A percentile compares a stretch with the other conserved stretches of the same genome.
Conservation (phyloP, 495 filamentous ascomycete genomes). For the Clavariopsis aquatica region DNA sequence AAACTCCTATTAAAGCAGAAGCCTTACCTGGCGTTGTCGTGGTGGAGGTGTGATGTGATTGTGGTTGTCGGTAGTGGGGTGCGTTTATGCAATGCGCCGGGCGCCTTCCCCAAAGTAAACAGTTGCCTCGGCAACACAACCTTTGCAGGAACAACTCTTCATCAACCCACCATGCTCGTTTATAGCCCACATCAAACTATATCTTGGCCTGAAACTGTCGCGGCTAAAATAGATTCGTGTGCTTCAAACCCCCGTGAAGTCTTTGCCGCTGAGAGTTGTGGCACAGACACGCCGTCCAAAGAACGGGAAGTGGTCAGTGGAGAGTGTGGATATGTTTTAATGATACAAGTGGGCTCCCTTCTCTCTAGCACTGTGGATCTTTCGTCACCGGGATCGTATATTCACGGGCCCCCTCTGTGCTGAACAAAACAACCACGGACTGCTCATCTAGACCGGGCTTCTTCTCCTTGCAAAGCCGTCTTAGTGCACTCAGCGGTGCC, state of each 20-base stretch:
- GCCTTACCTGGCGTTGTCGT: slow-evolving; percentile 17
- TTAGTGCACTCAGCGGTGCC: slow-evolving; percentile 60
- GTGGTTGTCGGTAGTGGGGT: background rate
- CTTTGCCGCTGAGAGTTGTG: too few relatives aligned
- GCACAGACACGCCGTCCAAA: too few relatives aligned
- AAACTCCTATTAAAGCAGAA: background rate
- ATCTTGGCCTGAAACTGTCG: too few relatives aligned
- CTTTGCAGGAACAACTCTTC: background rate
- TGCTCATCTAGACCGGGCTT: slow-evolving; percentile 45
- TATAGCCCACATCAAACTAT: too few relatives aligned
- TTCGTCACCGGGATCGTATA: slow-evolving; percentile 41
- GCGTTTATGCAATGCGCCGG: background rate
- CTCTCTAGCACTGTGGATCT: too few relatives aligned
- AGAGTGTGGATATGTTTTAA: too few relatives aligned
- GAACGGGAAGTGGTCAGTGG: too few relatives aligned
- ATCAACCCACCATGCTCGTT: background rate
- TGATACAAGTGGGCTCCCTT: too few relatives aligned
- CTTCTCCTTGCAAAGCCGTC: slow-evolving; percentile 44
- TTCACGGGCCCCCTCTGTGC: slow-evolving; percentile 46
- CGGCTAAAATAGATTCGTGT: too few relatives aligned
- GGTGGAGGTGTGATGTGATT: background rate
- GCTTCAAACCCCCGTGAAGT: too few relatives aligned
- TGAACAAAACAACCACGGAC: slow-evolving; percentile 56
- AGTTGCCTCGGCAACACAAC: slow-evolving; percentile 1
- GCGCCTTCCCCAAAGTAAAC: slow-evolving; percentile 1